Evolutionary conservation across 2,329 filamentous ascomycete genomes (phyloP), one percentile per base, ranked within the genome.

Genomic region (Aspergillus felis): DNA sequence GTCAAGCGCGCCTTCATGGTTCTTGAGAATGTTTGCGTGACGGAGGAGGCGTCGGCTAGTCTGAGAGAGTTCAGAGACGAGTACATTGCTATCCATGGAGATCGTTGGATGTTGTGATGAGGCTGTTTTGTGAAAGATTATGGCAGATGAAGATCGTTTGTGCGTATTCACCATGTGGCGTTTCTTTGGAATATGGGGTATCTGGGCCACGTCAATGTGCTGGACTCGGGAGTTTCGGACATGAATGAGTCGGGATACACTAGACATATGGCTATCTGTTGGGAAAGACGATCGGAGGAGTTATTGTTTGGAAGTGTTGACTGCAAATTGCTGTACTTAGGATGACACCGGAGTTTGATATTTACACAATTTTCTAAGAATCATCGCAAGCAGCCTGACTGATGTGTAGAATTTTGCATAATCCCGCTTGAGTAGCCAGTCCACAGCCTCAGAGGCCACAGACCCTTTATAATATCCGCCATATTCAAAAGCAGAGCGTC

Each of bases 21-120:
- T 7, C 56, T 77, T 20, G 64, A 74, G 35, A 65, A 64, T 28
- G 59, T 67, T 1, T 77, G 75, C 59, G 44, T 61, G 32, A 74
- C 74, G 0, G 62, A 67, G 5, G 72, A 75, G 57, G 74, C 75
- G 42, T 66, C 57, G 25, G 57, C 53, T 17, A 76, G 74, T 57
- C 62, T 77, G 51, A 53, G 63, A 6, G 63, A 61, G 10, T 75
- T 75, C 53, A 60, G 65, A 41, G 42, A 57, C 4, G 64, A 58
- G 41, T 73, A 71, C 62, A 57, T 67, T 53, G 56, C 47, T 20
- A 46, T 59, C 17, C 62, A 59, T 56, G 64, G 66, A 25, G 63
- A 63, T 57, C 27, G 56, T 42, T 68, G 63, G 59, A 63, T 64
- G 62, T 20, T 35, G 42, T 61, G 58, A 57, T 27, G 50, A 24